Evolutionary conservation across 768 basidiomycete species (phyloP).

Genomic region (Neoboletus brunneissimus): DNA sequence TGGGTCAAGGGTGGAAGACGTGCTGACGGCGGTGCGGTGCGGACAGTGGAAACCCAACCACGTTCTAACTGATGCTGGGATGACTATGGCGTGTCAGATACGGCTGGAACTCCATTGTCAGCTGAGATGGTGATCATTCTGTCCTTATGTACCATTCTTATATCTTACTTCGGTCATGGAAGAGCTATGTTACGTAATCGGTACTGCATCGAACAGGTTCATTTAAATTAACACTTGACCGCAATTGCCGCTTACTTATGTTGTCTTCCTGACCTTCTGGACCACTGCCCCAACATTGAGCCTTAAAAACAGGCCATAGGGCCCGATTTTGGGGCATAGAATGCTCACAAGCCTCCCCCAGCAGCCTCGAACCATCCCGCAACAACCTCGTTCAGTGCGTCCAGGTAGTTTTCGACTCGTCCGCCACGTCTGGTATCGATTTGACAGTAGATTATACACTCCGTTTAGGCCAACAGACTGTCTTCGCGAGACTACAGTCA

Average conservation of each 20-base stretch:
- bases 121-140: not conserved
- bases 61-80: not conserved
- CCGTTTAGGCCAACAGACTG: conserved; percentile 36
- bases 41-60: not conserved
- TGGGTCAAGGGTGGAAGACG: conserved; percentile 35
- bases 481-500: conserved; percentile 51
- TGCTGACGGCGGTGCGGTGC: conserved; percentile 20
- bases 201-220: conserved; percentile 24
- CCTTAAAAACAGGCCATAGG: conserved; percentile 30
- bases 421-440: conserved; percentile 3
- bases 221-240: conserved; percentile 12
- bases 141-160: not conserved
- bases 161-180: conserved; percentile 9
- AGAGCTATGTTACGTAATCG: conserved; percentile 19
- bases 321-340: conserved; percentile 18
- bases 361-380: conserved; percentile 16
- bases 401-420: conserved; percentile 15
- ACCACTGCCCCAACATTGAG: conserved; percentile 24
- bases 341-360: conserved; percentile 25
- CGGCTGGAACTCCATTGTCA: not conserved
- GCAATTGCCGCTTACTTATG: conserved; percentile 25
- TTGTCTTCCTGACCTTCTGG: conserved; percentile 16
- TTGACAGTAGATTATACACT: conserved; percentile 1
- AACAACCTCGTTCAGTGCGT: conserved; percentile 15
- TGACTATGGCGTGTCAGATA: conserved; percentile 1